phyloP scores from a whole-genome alignment of 495 filamentous ascomycete species.

The Penicillium arizonense region DNA sequence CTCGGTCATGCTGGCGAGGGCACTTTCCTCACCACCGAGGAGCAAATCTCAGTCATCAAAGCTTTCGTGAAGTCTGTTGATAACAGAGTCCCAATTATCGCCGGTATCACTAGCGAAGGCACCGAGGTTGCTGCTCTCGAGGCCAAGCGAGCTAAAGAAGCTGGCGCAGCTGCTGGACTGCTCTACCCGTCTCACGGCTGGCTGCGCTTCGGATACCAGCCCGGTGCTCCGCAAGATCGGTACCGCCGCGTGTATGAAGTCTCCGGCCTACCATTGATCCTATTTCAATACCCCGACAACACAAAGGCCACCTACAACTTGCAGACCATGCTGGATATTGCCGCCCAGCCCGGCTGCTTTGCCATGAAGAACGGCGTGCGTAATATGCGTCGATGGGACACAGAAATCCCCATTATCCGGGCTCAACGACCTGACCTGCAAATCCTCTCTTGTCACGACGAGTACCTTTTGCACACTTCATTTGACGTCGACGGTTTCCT shows the following conservation, averaged over 20 bases:
- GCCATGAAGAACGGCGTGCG: constrained; percentile 40
- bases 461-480: constrained; percentile 35
- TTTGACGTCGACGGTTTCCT: constrained; percentile 37
- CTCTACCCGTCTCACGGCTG: constrained; percentile 39
- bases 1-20: constrained; percentile 37
- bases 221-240: constrained; percentile 34
- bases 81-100: constrained; percentile 33
- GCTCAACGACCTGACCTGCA: constrained; percentile 29
- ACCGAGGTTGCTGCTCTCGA: constrained; percentile 37
- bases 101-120: constrained; percentile 34
- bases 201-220: constrained; percentile 37
- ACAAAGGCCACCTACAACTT: constrained; percentile 35
- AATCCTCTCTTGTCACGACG: constrained; percentile 36
- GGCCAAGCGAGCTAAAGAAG: constrained; percentile 34
- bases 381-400: constrained; percentile 39
- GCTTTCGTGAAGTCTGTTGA: constrained; percentile 36
- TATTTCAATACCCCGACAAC: constrained; percentile 39
- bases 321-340: constrained; percentile 36
- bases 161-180: constrained; percentile 32
- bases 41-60: constrained; percentile 32
- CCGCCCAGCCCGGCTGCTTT: constrained; percentile 31
- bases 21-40: constrained; percentile 33
- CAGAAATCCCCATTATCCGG: constrained; percentile 34
- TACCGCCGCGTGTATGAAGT: constrained; percentile 32
- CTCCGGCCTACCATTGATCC: constrained; percentile 30